Percentiles rank a stretch among this genome's conserved stretches.
These are phyloP conservation scores for Cadophora gregata DNA, from an alignment of 2,329 filamentous ascomycete genomes.

Conservation along the genomic window DNA sequence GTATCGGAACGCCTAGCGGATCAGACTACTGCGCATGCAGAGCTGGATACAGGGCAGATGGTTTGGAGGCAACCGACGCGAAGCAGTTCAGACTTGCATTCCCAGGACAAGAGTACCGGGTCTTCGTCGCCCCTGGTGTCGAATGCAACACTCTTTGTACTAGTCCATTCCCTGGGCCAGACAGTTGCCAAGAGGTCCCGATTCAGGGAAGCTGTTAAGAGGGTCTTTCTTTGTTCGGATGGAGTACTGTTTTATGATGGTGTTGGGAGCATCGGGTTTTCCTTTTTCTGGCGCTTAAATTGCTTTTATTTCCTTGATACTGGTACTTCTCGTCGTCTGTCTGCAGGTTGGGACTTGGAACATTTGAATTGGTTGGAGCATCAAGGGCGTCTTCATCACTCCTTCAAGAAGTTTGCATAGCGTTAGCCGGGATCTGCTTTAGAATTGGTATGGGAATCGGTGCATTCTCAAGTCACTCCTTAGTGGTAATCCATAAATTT, in stretches of 20 bases:
- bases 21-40: constrained; percentile 27
- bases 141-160: constrained; percentile 27
- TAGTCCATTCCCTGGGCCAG: constrained; percentile 25
- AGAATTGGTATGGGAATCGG: not conserved
- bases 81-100: constrained; percentile 28
- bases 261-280: not conserved
- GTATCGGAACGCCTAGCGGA: constrained; percentile 21
- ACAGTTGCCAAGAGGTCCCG: constrained; percentile 25
- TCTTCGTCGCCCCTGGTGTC: constrained; percentile 27
- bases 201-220: constrained; percentile 21
- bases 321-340: not conserved
- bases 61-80: constrained; percentile 18
- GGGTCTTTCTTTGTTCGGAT: too few relatives aligned
- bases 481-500: constrained; percentile 2
- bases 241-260: not conserved
- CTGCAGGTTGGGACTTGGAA: not conserved
- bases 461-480: not conserved
- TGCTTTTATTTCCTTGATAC: not conserved
- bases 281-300: not conserved
- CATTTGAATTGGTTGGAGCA: not conserved
- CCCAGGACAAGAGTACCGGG: constrained; percentile 27
- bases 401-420: not conserved
- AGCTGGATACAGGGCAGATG: constrained; percentile 27
- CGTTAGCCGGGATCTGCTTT: not conserved
- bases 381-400: not conserved